Evolutionary conservation across 2,329 filamentous ascomycete genomes (phyloP), one percentile per base, ranked within the genome.

Genomic region (Metarhizium album): DNA sequence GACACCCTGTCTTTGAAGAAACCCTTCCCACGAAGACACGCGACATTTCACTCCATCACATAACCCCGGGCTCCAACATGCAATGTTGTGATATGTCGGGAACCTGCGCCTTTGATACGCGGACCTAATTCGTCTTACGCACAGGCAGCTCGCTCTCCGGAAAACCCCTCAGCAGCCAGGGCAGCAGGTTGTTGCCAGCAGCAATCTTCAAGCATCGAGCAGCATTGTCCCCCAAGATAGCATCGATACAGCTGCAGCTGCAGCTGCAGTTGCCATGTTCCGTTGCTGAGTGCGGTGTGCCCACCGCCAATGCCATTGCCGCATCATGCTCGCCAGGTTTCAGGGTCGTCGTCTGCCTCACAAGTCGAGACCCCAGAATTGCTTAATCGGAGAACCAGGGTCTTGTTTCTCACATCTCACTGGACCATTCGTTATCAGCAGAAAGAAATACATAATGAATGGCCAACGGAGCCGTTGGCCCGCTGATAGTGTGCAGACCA

Each of bases 401-500:
- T 47, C 22, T n/a, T 29, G 24, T 40, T 22, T 27, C 40, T 35
- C 31, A n/a, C 49, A 46, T 45, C 48, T 52, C 48, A 55, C 51
- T 47, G 46, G 47, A 45, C 45, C 42, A 22, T 43, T 33, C n/a
- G 31, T 50, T 45, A 57, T 55, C 55, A 66, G 59, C 60, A 66
- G 59, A 67, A 65, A 58, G 59, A 63, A 68, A 68, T 69, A 69
- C 66, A 63, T 68, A 68, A 68, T 67, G 59, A 54, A n/a, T n/a
- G n/a, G n/a, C n/a, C 33, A 61, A 64, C 61, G 57, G 40, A 45
- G 35, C 3, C 27, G 27, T 29, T 42, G 14, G 42, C 35, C 42
- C 43, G 46, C 52, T 40, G 46, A 52, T 55, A 53, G n/a, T n/a
- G n/a, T 43, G 45, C 45, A 24, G 22, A 23, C 29, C 45, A 38